These are phyloP conservation scores for Fusarium cicatricum DNA, from an alignment of 2,329 filamentous ascomycete species.

Conservation along the genomic window DNA sequence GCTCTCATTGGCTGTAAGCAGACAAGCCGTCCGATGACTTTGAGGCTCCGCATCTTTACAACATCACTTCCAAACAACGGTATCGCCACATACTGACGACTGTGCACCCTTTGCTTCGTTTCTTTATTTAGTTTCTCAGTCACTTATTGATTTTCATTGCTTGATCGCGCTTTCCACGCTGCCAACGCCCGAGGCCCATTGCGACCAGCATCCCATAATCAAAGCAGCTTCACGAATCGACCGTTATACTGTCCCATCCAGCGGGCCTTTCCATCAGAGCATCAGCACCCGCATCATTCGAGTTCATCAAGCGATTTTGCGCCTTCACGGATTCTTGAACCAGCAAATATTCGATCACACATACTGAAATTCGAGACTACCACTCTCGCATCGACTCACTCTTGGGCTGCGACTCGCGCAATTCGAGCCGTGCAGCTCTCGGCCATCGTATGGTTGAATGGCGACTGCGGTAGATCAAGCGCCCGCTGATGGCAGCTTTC, in stretches of 20 bases:
- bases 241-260: conserved; percentile 21
- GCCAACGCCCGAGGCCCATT: background rate
- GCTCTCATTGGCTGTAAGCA: conserved; percentile 32
- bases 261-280: conserved; percentile 15
- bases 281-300: conserved; percentile 12
- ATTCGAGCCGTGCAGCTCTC: conserved; percentile 4
- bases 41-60: conserved; percentile 22
- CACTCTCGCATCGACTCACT: background rate
- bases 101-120: background rate
- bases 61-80: conserved; percentile 22
- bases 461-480: conserved; percentile 44
- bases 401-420: background rate
- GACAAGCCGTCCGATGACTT: conserved; percentile 20
- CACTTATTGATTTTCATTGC: background rate
- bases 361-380: background rate
- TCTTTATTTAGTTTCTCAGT: background rate
- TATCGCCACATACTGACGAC: conserved; percentile 21
- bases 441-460: conserved; percentile 45
- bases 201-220: conserved; percentile 6
- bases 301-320: conserved; percentile 11
- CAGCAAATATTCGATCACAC: too few species aligned
- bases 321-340: background rate
- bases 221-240: conserved; percentile 22
- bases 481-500: conserved; percentile 33
- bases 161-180: conserved; percentile 1